These are phyloP conservation scores for Brassica juncea DNA, from an alignment of 345 rosid species.

Conservation along the genomic window DNA sequence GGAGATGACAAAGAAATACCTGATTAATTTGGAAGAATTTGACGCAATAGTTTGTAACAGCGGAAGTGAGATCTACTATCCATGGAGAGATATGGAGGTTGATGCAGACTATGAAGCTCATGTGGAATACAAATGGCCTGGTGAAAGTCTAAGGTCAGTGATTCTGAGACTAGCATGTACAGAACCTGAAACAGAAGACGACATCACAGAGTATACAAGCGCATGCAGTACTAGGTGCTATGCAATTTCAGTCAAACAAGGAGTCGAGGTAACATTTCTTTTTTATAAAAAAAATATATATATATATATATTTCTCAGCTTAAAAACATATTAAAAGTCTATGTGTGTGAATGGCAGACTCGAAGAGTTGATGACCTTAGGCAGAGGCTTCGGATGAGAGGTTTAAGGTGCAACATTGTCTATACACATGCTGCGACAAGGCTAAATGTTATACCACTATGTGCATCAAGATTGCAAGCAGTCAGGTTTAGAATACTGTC, in stretches of 20 bases:
- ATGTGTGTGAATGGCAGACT: slow-evolving; percentile 49
- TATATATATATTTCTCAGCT: not conserved
- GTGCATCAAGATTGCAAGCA: slow-evolving; percentile 83
- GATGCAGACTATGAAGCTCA: slow-evolving; percentile 75
- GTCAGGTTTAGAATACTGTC: slow-evolving; percentile 54
- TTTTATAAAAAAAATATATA: not conserved
- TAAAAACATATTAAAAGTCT: slow-evolving; percentile 18
- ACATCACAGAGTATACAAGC: slow-evolving; percentile 44
- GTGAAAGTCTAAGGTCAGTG: slow-evolving; percentile 65
- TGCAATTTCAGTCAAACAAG: slow-evolving; percentile 64
- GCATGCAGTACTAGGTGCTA: slow-evolving; percentile 67
- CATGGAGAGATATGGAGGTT: slow-evolving; percentile 75
- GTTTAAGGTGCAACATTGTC: slow-evolving; percentile 71
- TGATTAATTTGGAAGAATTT: slow-evolving; percentile 66
- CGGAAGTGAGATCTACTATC: slow-evolving; percentile 77
- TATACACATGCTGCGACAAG: slow-evolving; percentile 64
- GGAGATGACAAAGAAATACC: slow-evolving; percentile 53
- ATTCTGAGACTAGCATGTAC: slow-evolving; percentile 52
- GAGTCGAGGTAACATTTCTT: slow-evolving; percentile 59
- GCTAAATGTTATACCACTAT: slow-evolving; percentile 73
- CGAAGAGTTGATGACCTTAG: slow-evolving; percentile 64
- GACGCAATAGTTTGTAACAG: slow-evolving; percentile 86
- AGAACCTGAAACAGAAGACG: slow-evolving; percentile 58
- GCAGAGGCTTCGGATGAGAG: slow-evolving; percentile 84
- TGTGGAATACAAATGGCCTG: slow-evolving; percentile 86